Percentiles rank a stretch among this genome's conserved stretches.
Evolutionary conservation across 352 stramenopile species (phyloP).

Genomic region (Hyphochytrium catenoides): DNA sequence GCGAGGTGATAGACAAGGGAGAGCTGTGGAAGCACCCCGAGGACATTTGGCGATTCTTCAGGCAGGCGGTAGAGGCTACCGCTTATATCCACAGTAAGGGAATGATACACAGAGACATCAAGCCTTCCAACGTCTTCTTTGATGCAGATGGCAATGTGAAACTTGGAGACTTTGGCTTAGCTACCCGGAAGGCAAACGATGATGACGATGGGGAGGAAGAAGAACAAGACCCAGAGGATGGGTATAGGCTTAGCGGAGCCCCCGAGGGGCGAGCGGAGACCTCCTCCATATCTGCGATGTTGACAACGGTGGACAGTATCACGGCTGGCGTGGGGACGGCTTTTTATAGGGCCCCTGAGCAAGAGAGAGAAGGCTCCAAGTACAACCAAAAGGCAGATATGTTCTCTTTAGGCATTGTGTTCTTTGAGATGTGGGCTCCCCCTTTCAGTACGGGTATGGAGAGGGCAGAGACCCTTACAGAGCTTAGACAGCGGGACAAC

Average conservation of each 20-base stretch:
- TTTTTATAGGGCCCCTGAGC: slow-evolving; percentile 82
- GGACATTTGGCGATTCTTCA: slow-evolving; percentile 78
- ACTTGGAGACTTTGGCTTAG: slow-evolving; percentile 82
- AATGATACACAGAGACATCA: slow-evolving; percentile 79
- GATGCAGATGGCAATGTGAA: slow-evolving; percentile 73
- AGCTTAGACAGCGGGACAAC: slow-evolving; percentile 37
- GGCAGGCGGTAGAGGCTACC: slow-evolving; percentile 81
- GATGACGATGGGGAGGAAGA: slow-evolving; percentile 20
- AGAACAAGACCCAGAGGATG: slow-evolving; percentile 8
- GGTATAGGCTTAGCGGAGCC: slow-evolving; percentile 16
- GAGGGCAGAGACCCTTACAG: slow-evolving; percentile 38
- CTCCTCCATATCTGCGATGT: slow-evolving; percentile 2
- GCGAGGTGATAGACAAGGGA: slow-evolving; percentile 79
- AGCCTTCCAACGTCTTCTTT: slow-evolving; percentile 80
- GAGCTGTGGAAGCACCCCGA: slow-evolving; percentile 43
- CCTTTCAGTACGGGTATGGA: slow-evolving; percentile 75
- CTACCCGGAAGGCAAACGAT: slow-evolving; percentile 40
- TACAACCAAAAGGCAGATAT: slow-evolving; percentile 81
- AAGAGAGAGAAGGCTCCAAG: slow-evolving; percentile 54
- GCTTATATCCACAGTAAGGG: slow-evolving; percentile 78
- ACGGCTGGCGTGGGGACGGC: slow-evolving; percentile 80
- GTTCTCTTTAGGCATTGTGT: slow-evolving; percentile 78
- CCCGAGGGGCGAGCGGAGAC: too few relatives aligned
- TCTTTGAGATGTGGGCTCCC: slow-evolving; percentile 86
- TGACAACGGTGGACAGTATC: slow-evolving; percentile 27